These are phyloP conservation scores for Nothophytophthora sp. DNA, from an alignment of 352 stramenopile genomes.

Conservation along the genomic window DNA sequence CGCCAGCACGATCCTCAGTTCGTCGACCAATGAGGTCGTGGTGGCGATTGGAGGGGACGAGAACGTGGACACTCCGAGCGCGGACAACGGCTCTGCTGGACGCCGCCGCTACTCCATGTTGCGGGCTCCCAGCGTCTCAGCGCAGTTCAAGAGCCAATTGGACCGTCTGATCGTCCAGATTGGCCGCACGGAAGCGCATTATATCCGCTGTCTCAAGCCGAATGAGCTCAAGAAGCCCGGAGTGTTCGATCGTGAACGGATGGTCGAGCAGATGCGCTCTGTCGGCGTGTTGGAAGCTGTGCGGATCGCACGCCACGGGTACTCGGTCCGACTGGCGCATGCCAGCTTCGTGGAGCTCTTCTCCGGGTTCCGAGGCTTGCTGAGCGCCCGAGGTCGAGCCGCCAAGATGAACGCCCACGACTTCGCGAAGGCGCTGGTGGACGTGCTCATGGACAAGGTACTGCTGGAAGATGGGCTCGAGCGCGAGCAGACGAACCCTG, in stretches of 20 bases:
- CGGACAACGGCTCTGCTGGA: constrained; percentile 11
- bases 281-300: constrained; percentile 97
- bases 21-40: constrained; percentile 70
- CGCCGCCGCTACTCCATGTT: constrained; percentile 53
- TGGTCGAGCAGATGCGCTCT: constrained; percentile 98
- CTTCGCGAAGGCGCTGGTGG: constrained; percentile 26
- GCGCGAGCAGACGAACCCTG: constrained; percentile 15
- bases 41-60: constrained; percentile 53
- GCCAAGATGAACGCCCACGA: constrained; percentile 34
- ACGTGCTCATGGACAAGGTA: constrained; percentile 38
- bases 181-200: constrained; percentile 95
- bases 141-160: constrained; percentile 94
- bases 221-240: constrained; percentile 91
- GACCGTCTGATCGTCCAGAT: constrained; percentile 94
- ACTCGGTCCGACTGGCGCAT: constrained; percentile 94
- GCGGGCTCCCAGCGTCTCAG: constrained; percentile 78
- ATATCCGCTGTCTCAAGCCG: constrained; percentile 98
- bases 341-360: constrained; percentile 90
- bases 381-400: constrained; percentile 17
- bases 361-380: constrained; percentile 51
- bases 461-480: constrained; percentile 25
- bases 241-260: constrained; percentile 77
- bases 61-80: constrained; percentile 35
- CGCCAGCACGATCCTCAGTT: constrained; percentile 47
- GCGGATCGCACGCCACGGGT: constrained; percentile 94